Base-by-base conservation (phyloP, 2,329 filamentous ascomycete genomes). In the Cercospora zeina region DNA sequence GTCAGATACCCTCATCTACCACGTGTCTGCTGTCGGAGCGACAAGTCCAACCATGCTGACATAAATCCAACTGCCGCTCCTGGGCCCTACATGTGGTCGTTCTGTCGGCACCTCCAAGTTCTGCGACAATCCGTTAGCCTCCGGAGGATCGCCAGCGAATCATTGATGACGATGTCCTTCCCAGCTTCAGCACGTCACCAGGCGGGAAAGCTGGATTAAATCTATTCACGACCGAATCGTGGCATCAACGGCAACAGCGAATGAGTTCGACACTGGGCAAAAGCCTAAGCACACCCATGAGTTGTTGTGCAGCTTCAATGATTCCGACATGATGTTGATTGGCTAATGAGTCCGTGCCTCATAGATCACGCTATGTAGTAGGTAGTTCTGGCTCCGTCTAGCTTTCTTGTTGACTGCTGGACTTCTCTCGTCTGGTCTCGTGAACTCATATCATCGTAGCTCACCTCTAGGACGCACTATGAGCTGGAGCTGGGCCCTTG, bases 51-150 rank as follows among this genome's bases (percentile, higher is more conserved):
- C 49, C 27, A 33, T 53, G 49, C 49, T 53, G 33, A 53, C 49
- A 53, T 53, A 53, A 53, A 53, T 53, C 31, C 36, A 56, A 56
- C 55, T 58, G 55, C 55, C 55, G 55, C 45, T 21, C 49, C 30
- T 21, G 55, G 37, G 55, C 55, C 55, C 55, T 58, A 58, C 45
- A 39, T 58, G 55, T 58, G 55, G 55, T 58, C 39, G 55, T 58
- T 39, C 42, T 59, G 56, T 59, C 56, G 56, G 56, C 56, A 59
- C 45, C 56, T 59, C 42, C 31, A 51, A 53, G 31, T 59, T 39
- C 45, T 59, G 56, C 45, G 56, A 37, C 56, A 39, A 39, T 51
- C 45, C 56, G n/a, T 31, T 59, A 59, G 56, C 31, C 4, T 53
- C 56, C 56, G 56, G 14, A 21, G 14, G 8, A 6, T 47, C n/a